Evolutionary conservation across 2,329 filamentous ascomycete genomes (phyloP).

Genomic region (Aureobasidium sp.): DNA sequence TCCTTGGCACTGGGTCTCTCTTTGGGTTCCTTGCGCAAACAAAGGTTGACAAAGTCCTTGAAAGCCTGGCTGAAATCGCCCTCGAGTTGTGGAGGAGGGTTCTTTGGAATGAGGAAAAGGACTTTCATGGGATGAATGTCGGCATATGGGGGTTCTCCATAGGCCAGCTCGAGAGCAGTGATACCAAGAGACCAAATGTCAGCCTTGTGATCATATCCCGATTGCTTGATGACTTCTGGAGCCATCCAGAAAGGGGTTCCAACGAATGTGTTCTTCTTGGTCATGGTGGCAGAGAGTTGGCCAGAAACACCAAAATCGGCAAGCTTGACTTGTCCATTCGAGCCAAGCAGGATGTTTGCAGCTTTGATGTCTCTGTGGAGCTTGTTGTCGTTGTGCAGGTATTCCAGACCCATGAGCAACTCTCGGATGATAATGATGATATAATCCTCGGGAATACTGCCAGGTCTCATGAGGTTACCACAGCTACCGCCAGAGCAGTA

Average conservation of each 20-base stretch:
- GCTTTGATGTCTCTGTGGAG: slow-evolving; percentile 95
- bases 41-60: slow-evolving; percentile 50
- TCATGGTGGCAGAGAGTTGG: slow-evolving; percentile 95
- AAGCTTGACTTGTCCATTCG: slow-evolving; percentile 91
- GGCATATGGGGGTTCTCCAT: slow-evolving; percentile 87
- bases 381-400: slow-evolving; percentile 92
- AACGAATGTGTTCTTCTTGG: slow-evolving; percentile 98
- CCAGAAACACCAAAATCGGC: slow-evolving; percentile 97
- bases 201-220: slow-evolving; percentile 94
- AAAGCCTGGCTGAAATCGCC: slow-evolving; percentile 37
- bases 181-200: slow-evolving; percentile 98
- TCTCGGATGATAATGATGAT: slow-evolving; percentile 94
- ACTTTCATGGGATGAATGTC: slow-evolving; percentile 99
- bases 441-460: slow-evolving; percentile 84
- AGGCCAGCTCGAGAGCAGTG: slow-evolving; percentile 83
- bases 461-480: slow-evolving; percentile 90
- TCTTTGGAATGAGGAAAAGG: slow-evolving; percentile 91
- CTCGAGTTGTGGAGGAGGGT: slow-evolving; percentile 62
- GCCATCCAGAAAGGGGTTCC: slow-evolving; percentile 99
- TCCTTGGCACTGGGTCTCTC: slow-evolving; percentile 83
- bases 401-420: slow-evolving; percentile 80
- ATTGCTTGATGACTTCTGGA: slow-evolving; percentile 96
- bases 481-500: slow-evolving; percentile 97
- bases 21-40: slow-evolving; percentile 79
- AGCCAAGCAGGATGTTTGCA: slow-evolving; percentile 81